Base-by-base conservation (phyloP, 371 early-diverging fungal genomes). In the Chytridium lagenaria region DNA sequence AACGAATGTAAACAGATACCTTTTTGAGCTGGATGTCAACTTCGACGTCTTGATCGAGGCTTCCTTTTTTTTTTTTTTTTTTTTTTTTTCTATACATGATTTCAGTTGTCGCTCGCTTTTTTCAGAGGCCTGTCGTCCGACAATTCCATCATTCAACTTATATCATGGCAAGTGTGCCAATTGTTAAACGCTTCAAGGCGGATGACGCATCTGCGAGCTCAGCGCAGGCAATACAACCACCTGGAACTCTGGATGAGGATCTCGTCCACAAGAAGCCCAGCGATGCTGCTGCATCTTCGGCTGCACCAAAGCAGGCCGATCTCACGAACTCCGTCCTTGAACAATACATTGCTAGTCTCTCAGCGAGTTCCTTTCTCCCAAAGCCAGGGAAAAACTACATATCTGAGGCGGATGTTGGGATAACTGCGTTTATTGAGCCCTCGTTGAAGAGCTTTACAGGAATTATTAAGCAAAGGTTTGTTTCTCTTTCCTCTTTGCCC, bases 391-490 rank as follows among this genome's bases (percentile, higher is more conserved):
- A 66, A 44, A 23, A 36, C 23, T 76, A 72, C 50, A 65, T 71
- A 23, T 36, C 71, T 7, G 95, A 95, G 78, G 75, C 72, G 3
- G 87, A 90, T 70, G 94, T 92, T 1, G 97, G 97, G 44, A 94
- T 96, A 63, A 79, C 81, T 2, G 86, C 88, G 31, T 95, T 81
- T 84, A 85, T 90, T 36, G 83, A 88, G 57, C 85, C 89, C n/a
- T 52, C 81, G 1, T 68, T 89, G 30, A 81, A 86, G 1, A 89
- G 90, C 0, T 93, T 93, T 70, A 88, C 84, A 19, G 92, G 90
- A 51, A 88, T 92, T 57, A 85, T 97, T 37, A 94, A 94, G 73
- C 86, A 91, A 44, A 87, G 92, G 89, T 94, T 86, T 39, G 40
- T 23, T 75, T 79, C 28, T 80, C 67, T 34, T 51, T 61, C 15